Conservation (phyloP, 352 stramenopile genomes). For the Globisporangium apiculatum region DNA sequence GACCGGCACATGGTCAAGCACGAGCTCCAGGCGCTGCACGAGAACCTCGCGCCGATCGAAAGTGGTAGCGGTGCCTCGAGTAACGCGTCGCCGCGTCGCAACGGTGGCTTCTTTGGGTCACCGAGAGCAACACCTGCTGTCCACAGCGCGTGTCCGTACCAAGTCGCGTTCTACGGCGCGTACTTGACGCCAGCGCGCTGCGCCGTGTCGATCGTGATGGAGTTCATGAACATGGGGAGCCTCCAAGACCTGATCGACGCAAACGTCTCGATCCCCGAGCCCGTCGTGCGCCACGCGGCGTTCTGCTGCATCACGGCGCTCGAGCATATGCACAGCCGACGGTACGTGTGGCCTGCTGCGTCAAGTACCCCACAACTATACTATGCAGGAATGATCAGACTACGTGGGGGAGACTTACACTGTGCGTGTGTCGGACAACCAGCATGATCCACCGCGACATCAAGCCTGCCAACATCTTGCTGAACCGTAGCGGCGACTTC, state of each 20-base stretch:
- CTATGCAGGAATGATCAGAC: too few species aligned
- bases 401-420: too few species aligned
- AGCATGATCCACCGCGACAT: slow-evolving; percentile 88
- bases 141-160: slow-evolving; percentile 44
- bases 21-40: slow-evolving; percentile 82
- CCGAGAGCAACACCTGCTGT: slow-evolving; percentile 2
- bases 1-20: slow-evolving; percentile 82
- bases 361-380: too few species aligned
- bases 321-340: slow-evolving; percentile 74
- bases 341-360: slow-evolving; percentile 18
- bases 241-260: slow-evolving; percentile 71
- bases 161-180: slow-evolving; percentile 87
- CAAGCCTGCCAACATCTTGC: slow-evolving; percentile 87
- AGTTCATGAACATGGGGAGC: slow-evolving; percentile 91
- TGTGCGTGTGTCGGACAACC: background rate
- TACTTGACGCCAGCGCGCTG: slow-evolving; percentile 71
- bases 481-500: slow-evolving; percentile 79
- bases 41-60: slow-evolving; percentile 72
- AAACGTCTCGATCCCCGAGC: slow-evolving; percentile 38
- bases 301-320: slow-evolving; percentile 80
- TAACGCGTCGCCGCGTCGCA: background rate
- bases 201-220: slow-evolving; percentile 85
- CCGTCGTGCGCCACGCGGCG: slow-evolving; percentile 62
- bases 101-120: slow-evolving; percentile 1
- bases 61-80: too few species aligned